Conservation (phyloP, 352 stramenopile species). For the Aphanomyces astaci region DNA sequence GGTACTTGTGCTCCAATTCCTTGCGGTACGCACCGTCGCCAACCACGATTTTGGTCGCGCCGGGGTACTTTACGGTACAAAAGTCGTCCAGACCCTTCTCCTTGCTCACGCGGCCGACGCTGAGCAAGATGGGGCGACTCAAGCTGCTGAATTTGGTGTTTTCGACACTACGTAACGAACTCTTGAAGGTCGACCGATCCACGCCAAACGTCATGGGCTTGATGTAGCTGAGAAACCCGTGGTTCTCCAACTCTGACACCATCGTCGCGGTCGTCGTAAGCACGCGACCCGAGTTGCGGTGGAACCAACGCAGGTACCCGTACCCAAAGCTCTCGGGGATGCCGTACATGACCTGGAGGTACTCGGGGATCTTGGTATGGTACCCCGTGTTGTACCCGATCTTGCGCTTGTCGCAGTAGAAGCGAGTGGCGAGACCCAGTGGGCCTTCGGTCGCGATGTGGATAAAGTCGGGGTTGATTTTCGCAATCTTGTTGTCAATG, state of each 20-base stretch:
- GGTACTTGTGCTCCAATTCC: constrained; percentile 12
- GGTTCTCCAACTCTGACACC: constrained; percentile 11
- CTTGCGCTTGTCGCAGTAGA: constrained; percentile 17
- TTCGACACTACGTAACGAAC: not conserved
- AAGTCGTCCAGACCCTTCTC: constrained; percentile 19
- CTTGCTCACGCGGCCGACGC: constrained; percentile 11
- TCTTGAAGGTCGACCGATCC: constrained; percentile 9
- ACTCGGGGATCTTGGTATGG: constrained; percentile 21
- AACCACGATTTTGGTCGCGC: constrained; percentile 19
- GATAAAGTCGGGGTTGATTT: constrained; percentile 12
- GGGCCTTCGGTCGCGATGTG: constrained; percentile 19
- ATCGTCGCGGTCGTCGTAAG: constrained; percentile 9
- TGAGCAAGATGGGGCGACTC: constrained; percentile 15
- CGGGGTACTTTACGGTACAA: constrained; percentile 13
- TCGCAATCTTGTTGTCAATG: constrained; percentile 11
- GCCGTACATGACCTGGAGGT: constrained; percentile 16
- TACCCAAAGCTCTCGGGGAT: constrained; percentile 16
- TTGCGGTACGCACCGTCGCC: constrained; percentile 20
- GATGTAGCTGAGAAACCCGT: constrained; percentile 18
- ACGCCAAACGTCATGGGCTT: constrained; percentile 19
- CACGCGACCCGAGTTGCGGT: constrained; percentile 17
- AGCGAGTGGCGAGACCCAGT: constrained; percentile 15
- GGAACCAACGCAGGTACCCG: constrained; percentile 18
- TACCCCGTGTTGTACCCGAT: constrained; percentile 19
- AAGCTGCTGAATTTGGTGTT: constrained; percentile 7